Base-by-base conservation (phyloP, 2,329 filamentous ascomycete genomes). In the Ambrosiella cleistominuta region DNA sequence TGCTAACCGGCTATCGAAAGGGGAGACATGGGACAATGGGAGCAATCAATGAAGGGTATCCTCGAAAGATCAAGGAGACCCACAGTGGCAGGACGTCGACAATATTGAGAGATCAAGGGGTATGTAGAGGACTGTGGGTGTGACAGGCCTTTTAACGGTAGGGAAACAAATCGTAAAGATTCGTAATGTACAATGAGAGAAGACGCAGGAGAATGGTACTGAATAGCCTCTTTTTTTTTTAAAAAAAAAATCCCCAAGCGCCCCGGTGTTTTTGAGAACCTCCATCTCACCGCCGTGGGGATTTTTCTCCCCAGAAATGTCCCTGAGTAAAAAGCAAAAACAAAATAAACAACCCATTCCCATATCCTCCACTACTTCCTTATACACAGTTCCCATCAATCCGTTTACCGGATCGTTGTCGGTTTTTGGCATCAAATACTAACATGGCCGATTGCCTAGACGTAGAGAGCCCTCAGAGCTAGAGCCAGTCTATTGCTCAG, bases 401-500 rank as follows among this genome's bases (percentile, higher is more conserved):
- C 58, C 19, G 54, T 55, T 27, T 54, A 39, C 17, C 38, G 54
- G 4, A 54, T 54, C 36, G 54, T 19, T 51, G 47, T 12, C 35
- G 54, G 27, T 50, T 55, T 55, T 56, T 51, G 37, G 47, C 56
- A 45, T 39, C 53, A 3, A 58, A 58, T 56, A 58, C 40, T 61
- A 56, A 58, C 56, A 56, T 56, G 59, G 56, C 52, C 49, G 59
- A 55, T 40, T 42, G 49, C 59, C 59, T 57, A 57, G 59, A 55
- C 56, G 59, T 56, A 61, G 57, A 61, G 59, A 61, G 53, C 56
- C 59, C 52, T 61, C 42, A 58, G 56, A 61, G 53, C 56, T 57
- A 52, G 58, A 61, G 57, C 57, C 13, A 56, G 49, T 63, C 64
- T 73, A 72, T 70, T 72, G 70, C 65, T 71, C 67, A 60, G 66